phyloP scores from a whole-genome alignment of 257 asterid species.

The Fraxinus excelsior region DNA sequence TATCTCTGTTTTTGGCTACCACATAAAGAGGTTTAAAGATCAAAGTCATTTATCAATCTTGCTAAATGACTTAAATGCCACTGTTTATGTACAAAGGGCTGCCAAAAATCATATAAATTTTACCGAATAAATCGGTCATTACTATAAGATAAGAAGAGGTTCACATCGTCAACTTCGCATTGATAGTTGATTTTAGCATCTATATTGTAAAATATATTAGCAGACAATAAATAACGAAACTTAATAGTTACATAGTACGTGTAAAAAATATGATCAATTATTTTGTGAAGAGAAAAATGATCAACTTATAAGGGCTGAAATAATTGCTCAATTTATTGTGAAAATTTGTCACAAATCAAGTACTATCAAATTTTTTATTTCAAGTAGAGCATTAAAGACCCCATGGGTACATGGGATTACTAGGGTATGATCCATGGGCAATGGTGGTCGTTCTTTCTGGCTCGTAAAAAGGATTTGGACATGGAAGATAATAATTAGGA shows the following conservation, averaged over 20 bases:
- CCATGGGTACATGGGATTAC: constrained; percentile 33
- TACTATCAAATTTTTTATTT: neutral
- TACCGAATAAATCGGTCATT: no score
- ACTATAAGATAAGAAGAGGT: no score
- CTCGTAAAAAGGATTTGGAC: constrained; percentile 42
- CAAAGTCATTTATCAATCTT: no score
- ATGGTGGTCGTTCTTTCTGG: constrained; percentile 3
- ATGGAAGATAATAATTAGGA: constrained; percentile 21
- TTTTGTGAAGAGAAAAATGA: neutral
- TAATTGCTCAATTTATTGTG: neutral
- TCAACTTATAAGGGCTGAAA: neutral
- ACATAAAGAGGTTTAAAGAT: no score
- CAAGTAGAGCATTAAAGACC: constrained; percentile 25
- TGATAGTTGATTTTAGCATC: no score
- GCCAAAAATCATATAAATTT: no score
- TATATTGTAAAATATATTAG: no score
- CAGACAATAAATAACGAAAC: neutral
- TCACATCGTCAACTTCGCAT: no score
- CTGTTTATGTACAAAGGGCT: no score
- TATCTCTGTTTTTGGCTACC: no score
- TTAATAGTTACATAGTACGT: neutral
- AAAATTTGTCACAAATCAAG: neutral
- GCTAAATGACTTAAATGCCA: no score
- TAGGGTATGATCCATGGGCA: constrained; percentile 31
- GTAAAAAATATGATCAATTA: neutral